A percentile compares a stretch with the other conserved stretches of the same genome.
Evolutionary conservation across 331 rosid species (phyloP).

Genomic region (Quercus lobata): DNA sequence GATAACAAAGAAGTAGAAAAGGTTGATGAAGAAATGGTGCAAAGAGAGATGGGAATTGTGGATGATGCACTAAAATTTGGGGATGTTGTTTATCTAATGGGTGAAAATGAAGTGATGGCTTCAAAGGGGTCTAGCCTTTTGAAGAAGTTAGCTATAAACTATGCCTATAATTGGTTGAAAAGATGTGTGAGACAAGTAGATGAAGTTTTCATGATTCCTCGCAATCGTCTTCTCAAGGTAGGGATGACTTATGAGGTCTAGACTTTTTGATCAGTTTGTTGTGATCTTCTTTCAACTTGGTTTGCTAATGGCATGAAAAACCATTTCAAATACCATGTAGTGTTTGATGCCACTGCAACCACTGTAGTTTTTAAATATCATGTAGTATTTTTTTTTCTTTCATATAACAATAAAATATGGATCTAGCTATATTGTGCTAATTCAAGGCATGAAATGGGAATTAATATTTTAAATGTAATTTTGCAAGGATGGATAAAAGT

Average conservation of each 20-base stretch:
- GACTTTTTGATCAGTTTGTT: background rate
- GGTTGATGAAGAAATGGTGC: background rate
- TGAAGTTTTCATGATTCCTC: conserved; percentile 53
- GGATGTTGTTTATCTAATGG: conserved; percentile 40
- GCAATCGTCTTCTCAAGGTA: conserved; percentile 47
- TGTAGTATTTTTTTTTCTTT: too few species aligned
- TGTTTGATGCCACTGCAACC: too few species aligned
- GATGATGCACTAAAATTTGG: conserved; percentile 29
- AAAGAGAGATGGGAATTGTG: conserved; percentile 22
- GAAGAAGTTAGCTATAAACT: conserved; percentile 43
- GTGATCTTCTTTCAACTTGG: background rate
- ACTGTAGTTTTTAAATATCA: too few species aligned
- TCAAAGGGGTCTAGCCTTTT: conserved; percentile 28
- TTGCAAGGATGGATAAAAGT: too few species aligned
- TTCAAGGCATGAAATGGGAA: too few species aligned
- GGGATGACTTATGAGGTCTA: conserved; percentile 52
- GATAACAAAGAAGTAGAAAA: background rate
- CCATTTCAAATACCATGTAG: too few species aligned
- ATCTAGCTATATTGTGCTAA: too few species aligned
- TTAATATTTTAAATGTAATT: too few species aligned
- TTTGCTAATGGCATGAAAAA: too few species aligned
- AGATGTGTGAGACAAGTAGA: conserved; percentile 42
- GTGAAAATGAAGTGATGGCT: conserved; percentile 50
- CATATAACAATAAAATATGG: too few species aligned
- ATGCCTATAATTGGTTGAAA: conserved; percentile 47